Conservation (phyloP, 495 filamentous ascomycete species). For the Neurospora sublineolata region DNA sequence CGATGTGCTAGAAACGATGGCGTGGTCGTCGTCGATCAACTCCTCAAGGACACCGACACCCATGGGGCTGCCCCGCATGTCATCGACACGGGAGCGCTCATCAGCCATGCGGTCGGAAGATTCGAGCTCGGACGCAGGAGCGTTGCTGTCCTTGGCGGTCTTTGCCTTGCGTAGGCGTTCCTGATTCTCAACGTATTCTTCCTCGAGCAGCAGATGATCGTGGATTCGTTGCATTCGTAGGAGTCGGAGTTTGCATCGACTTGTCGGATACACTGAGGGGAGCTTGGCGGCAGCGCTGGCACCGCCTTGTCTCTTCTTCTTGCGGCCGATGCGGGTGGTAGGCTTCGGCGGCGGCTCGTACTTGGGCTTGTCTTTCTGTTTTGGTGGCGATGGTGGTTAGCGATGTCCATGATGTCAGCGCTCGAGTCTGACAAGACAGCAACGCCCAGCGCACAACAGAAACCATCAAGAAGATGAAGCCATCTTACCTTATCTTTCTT, state of each 20-base stretch:
- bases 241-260: slow-evolving; percentile 91
- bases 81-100: slow-evolving; percentile 90
- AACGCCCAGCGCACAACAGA: not conserved
- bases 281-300: slow-evolving; percentile 91
- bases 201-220: slow-evolving; percentile 92
- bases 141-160: slow-evolving; percentile 56
- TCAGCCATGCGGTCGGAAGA: slow-evolving; percentile 72
- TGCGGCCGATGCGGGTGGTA: slow-evolving; percentile 93
- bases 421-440: not conserved
- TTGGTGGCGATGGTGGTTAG: slow-evolving; percentile 9
- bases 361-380: slow-evolving; percentile 96
- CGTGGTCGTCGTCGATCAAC: slow-evolving; percentile 99
- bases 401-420: slow-evolving; percentile 1
- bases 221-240: slow-evolving; percentile 97
- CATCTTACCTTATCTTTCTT: slow-evolving; percentile 84
- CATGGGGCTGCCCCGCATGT: slow-evolving; percentile 98
- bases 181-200: slow-evolving; percentile 98
- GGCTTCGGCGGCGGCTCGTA: slow-evolving; percentile 96
- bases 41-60: slow-evolving; percentile 96
- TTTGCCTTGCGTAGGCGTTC: slow-evolving; percentile 88
- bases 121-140: slow-evolving; percentile 49
- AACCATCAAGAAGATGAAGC: not conserved
- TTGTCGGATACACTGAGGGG: slow-evolving; percentile 84
- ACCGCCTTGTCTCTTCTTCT: slow-evolving; percentile 89
- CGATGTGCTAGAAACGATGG: slow-evolving; percentile 94